Conservation (phyloP, 495 filamentous ascomycete genomes). For the Xylaria bambusicola region DNA sequence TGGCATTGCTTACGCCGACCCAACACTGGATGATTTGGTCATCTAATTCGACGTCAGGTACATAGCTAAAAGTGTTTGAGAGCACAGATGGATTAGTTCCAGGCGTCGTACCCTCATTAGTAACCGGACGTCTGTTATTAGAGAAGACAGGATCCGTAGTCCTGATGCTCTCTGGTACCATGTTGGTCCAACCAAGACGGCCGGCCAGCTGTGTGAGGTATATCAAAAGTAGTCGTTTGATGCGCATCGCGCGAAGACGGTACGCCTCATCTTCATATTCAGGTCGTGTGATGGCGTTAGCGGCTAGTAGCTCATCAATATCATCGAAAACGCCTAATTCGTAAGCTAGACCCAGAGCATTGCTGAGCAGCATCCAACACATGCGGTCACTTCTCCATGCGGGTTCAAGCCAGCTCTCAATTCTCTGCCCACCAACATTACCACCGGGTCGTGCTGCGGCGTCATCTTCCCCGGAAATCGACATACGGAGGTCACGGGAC, state of each 20-base stretch:
- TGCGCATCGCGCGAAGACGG: constrained; percentile 73
- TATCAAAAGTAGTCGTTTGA: constrained; percentile 82
- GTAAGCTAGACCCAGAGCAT: constrained; percentile 83
- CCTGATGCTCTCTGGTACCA: constrained; percentile 71
- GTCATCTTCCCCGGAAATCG: constrained; percentile 50
- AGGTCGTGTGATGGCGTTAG: constrained; percentile 56
- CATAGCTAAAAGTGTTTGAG: constrained; percentile 57
- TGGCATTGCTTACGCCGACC: constrained; percentile 85
- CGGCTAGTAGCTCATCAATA: constrained; percentile 60
- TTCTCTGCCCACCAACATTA: constrained; percentile 66
- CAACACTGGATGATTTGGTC: constrained; percentile 87
- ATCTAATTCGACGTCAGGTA: constrained; percentile 61
- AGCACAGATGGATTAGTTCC: constrained; percentile 54
- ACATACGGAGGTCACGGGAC: constrained; percentile 46
- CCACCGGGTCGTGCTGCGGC: constrained; percentile 44
- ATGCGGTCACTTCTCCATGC: constrained; percentile 96
- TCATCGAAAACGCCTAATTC: constrained; percentile 95
- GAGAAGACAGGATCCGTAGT: constrained; percentile 49
- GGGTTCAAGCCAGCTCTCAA: constrained; percentile 93
- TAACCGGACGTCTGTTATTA: constrained; percentile 47
- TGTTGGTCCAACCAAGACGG: constrained; percentile 89
- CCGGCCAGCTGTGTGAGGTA: constrained; percentile 90
- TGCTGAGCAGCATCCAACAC: constrained; percentile 97
- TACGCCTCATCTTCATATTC: constrained; percentile 71
- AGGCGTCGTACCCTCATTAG: constrained; percentile 55